Percentiles rank a stretch among this genome's conserved stretches.
These are phyloP conservation scores for Cercospora zeae-maydis DNA, from an alignment of 2,329 filamentous ascomycete genomes.

Conservation along the genomic window DNA sequence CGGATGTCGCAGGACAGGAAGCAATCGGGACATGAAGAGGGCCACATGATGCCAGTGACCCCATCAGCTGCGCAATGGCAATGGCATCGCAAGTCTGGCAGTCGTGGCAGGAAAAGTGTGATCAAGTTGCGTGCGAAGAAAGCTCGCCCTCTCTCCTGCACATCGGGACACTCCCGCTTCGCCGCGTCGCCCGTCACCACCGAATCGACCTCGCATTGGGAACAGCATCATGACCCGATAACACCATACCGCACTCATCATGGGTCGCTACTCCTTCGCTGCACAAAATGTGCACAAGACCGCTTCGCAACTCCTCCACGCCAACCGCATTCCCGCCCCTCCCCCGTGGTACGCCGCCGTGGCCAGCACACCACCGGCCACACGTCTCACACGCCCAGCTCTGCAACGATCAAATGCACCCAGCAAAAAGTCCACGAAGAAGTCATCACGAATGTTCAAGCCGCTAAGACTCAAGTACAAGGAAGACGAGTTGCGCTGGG, in stretches of 20 bases:
- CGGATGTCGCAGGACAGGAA: constrained; percentile 52
- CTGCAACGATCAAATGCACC: constrained; percentile 49
- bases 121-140: background rate
- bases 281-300: constrained; percentile 52
- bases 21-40: constrained; percentile 62
- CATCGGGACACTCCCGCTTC: constrained; percentile 3
- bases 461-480: constrained; percentile 74
- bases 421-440: constrained; percentile 51
- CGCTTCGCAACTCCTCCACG: constrained; percentile 49
- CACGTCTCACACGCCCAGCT: constrained; percentile 56
- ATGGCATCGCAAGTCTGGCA: constrained; percentile 17
- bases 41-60: constrained; percentile 48
- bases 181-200: background rate
- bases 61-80: constrained; percentile 20
- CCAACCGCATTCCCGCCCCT: constrained; percentile 40
- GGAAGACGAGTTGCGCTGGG: constrained; percentile 74
- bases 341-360: constrained; percentile 58
- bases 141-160: background rate
- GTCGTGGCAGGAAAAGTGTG: background rate
- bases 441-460: constrained; percentile 73
- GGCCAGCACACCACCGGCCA: constrained; percentile 56
- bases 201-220: background rate
- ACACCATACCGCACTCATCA: constrained; percentile 28
- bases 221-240: background rate
- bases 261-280: constrained; percentile 53